Conservation (phyloP, 768 basidiomycete genomes). For the Hemileccinum impolitum region DNA sequence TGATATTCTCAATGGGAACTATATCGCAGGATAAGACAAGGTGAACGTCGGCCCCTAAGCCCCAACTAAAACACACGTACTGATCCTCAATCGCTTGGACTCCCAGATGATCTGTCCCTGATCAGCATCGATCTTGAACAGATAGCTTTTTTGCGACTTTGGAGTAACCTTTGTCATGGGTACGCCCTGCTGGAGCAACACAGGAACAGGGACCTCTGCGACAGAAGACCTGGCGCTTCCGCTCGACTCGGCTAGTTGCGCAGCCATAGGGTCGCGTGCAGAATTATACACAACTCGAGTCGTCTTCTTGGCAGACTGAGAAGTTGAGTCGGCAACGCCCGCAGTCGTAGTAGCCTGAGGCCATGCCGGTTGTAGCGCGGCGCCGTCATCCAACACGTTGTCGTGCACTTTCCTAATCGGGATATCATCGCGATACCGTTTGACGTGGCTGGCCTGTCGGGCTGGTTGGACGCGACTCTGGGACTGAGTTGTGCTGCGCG, state of each 20-base stretch:
- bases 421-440: neutral
- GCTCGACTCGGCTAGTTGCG: neutral
- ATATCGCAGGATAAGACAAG: neutral
- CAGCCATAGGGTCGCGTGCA: neutral
- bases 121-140: constrained; percentile 75
- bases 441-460: too few species aligned
- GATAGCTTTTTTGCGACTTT: constrained; percentile 67
- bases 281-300: too few species aligned
- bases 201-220: constrained; percentile 52
- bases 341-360: too few species aligned
- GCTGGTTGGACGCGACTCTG: neutral
- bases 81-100: constrained; percentile 64
- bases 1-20: constrained; percentile 87
- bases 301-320: neutral
- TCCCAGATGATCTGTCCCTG: constrained; percentile 79
- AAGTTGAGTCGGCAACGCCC: too few species aligned
- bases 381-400: neutral
- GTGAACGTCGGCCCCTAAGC: neutral
- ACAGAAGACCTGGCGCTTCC: constrained; percentile 5
- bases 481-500: constrained; percentile 11
- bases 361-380: too few species aligned
- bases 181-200: constrained; percentile 56
- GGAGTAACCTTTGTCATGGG: constrained; percentile 82
- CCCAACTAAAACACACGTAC: constrained; percentile 37
- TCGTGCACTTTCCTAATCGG: constrained; percentile 24